Base-by-base conservation (phyloP, 2,329 filamentous ascomycete genomes). In the Orbilia javanica region DNA sequence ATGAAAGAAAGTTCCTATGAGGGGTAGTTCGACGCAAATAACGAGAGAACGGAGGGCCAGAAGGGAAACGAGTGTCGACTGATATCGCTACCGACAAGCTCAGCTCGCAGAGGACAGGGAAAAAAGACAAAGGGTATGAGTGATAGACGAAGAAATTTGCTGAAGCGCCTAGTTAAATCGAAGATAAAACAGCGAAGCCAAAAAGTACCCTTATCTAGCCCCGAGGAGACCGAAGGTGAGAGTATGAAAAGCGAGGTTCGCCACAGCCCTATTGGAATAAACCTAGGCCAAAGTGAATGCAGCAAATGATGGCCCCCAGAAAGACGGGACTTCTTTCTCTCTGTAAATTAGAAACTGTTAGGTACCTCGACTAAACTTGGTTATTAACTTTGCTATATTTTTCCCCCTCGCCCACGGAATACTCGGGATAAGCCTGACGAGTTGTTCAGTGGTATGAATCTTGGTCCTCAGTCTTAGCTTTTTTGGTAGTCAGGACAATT, bases 11-110 rank as follows among this genome's bases (percentile, higher is more conserved):
- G 73, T 57, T 64, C 60, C 66, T 53, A 66, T 29, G 66, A 70
- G 66, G 73, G 73, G 73, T 77, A 69, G 66, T 66, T 15, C 39
- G 66, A 71, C 55, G 46, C 44, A 25, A 77, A 66, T 70, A 71
- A 71, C 57, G 73, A 77, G 60, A 66, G 60, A 22, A 62, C 60
- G 44, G 22, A 25, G 65, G 69, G 22, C 60, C 57, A 70, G 60
- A 39, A 71, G 50, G 25, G 22, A 62, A 60, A 64, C 55, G 69
- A 73, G 39, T 20, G 57, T 66, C 62, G 67, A 53, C 50, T 27
- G 60, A 66, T 65, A 71, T 39, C 31, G 29, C 39, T 60, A 64
- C 50, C 57, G 46, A 70, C 73, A 77, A 77, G 73, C 73, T 70
- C 73, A 65, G 66, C 73, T 62, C 57, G 66, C 39, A 66, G 42